Base-by-base conservation (phyloP, 192 early-diverging fungal species). In the Coemansia sp. region DNA sequence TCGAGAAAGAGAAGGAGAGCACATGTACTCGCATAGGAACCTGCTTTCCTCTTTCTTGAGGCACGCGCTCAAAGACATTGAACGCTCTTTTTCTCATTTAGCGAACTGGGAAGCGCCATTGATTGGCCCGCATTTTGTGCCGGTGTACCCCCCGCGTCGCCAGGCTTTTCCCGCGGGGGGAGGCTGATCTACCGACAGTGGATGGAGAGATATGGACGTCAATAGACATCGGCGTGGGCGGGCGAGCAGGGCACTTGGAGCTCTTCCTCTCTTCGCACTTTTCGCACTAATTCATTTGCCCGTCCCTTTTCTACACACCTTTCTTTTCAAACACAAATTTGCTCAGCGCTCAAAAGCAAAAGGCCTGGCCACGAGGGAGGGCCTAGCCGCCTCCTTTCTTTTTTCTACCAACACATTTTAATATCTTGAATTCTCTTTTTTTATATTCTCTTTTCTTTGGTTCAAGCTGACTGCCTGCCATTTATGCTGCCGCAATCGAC, bases 401-500 rank as follows among this genome's bases (percentile, higher is more conserved):
- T 40, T 40, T 35, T 34, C 58, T 59, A 40, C 11, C 11, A 24
- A 40, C 11, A 40, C 22, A 20, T 7, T 47, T n/a, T 47, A 47
- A 47, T 47, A 47, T 20, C 16, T 16, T 35, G 34, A 47, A 47
- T 47, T 63, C 44, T n/a, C 39, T 29, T 32, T 47, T 47, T 39
- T 61, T 22, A 4, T 61, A 43, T 41, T 62, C 16, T 29, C 8
- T 34, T 18, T 34, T 32, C 15, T 63, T 63, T 45, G 4, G 3
- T 7, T 6, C 34, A 47, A 16, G 44, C 44, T 18, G n/a, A 47
- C 44, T 55, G 29, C 34, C 18, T 47, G 41, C 61, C 61, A 63
- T 20, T 35, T 22, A 27, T 63, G 61, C 27, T 71, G 71, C 56
- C 77, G 62, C 78, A 71, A 38, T 71, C 69, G 62, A 68, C 68